These are phyloP conservation scores for Thielaviopsis cerberus DNA, from an alignment of 2,329 filamentous ascomycete genomes.

Conservation along the genomic window DNA sequence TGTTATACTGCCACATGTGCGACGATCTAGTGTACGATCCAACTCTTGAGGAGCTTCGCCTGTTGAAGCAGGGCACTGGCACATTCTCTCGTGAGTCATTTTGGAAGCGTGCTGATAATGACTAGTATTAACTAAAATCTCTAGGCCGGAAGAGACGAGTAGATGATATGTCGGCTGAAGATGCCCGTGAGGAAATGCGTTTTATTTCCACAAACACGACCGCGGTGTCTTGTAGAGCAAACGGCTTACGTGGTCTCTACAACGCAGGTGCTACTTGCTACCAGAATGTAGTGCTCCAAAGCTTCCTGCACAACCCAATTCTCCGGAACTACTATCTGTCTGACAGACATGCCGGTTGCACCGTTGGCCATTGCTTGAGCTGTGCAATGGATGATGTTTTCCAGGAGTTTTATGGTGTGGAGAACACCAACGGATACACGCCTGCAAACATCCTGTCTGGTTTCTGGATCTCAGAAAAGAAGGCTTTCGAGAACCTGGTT, in stretches of 20 bases:
- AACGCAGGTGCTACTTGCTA: conserved; percentile 98
- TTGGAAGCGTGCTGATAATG: not conserved
- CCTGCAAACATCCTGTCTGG: conserved; percentile 76
- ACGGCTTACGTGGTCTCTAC: conserved; percentile 78
- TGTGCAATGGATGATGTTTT: conserved; percentile 59
- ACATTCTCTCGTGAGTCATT: conserved; percentile 39
- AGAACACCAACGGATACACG: conserved; percentile 76
- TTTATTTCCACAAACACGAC: conserved; percentile 65
- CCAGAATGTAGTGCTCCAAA: conserved; percentile 89
- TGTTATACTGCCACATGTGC: conserved; percentile 64
- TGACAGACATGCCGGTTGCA: conserved; percentile 68
- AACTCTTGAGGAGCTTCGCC: conserved; percentile 54
- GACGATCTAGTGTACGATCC: conserved; percentile 71
- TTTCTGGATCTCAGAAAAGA: conserved; percentile 72
- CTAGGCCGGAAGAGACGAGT: conserved; percentile 55
- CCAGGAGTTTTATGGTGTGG: conserved; percentile 50
- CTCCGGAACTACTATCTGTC: conserved; percentile 82
- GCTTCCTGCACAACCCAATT: conserved; percentile 80
- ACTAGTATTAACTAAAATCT: conserved; percentile 8
- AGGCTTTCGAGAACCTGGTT: conserved; percentile 53
- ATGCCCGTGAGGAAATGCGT: conserved; percentile 50
- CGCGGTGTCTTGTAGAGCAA: conserved; percentile 64
- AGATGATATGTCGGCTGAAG: conserved; percentile 48
- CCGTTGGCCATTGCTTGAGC: conserved; percentile 41
- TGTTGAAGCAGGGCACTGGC: conserved; percentile 50